A percentile compares a stretch with the other conserved stretches of the same genome.
Evolutionary conservation across 1,284 basidiomycete genomes (phyloP).

Genomic region (Cryptococcus sp.): DNA sequence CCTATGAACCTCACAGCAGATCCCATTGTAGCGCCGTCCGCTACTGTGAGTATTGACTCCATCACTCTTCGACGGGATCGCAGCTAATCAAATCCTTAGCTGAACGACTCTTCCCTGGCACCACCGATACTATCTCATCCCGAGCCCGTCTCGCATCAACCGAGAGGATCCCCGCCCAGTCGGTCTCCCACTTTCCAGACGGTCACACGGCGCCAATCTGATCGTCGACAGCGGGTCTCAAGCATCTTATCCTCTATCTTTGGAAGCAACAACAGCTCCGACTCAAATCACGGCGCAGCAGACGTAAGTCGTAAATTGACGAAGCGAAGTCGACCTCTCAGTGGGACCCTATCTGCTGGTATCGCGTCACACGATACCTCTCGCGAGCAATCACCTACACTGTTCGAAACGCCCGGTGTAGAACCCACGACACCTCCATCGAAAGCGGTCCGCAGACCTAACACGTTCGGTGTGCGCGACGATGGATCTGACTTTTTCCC

Average conservation of each 20-base stretch:
- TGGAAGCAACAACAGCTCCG: constrained; percentile 1
- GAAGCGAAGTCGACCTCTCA: constrained; percentile 4
- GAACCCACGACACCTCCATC: constrained; percentile 3
- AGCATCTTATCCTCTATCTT: constrained; percentile 21
- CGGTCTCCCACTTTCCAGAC: neutral
- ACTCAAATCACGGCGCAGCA: neutral
- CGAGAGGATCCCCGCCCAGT: constrained; percentile 3
- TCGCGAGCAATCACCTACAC: constrained; percentile 2
- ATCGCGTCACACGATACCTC: constrained; percentile 3
- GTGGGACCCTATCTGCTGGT: neutral
- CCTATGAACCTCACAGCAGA: neutral
- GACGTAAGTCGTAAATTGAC: constrained; percentile 10
- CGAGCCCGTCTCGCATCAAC: constrained; percentile 1
- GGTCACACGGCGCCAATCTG: neutral
- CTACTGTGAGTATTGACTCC: neutral
- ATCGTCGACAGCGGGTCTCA: constrained; percentile 14
- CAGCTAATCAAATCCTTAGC: no score
- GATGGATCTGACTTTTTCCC: constrained; percentile 30
- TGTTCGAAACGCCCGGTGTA: neutral
- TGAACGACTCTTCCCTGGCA: no score
- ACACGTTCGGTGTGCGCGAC: constrained; percentile 37
- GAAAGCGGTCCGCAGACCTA: constrained; percentile 28
- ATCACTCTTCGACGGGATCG: neutral
- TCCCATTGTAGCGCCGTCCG: neutral
- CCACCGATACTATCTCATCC: no score